Base-by-base conservation (phyloP, 305 asterid species). In the Solanum aculeatissimum region DNA sequence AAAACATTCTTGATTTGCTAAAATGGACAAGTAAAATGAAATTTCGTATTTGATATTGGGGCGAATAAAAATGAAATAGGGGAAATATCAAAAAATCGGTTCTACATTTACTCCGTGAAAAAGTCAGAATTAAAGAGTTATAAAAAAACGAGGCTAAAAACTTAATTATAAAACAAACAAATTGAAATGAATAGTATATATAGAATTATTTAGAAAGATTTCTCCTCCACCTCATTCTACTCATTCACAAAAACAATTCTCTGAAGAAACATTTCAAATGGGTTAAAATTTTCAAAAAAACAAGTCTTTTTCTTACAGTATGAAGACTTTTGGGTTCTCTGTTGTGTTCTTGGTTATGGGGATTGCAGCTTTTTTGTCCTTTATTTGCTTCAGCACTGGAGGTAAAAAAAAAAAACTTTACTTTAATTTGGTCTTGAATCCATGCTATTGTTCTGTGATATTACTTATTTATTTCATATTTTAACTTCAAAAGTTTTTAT, bases 321-420 rank as follows among this genome's bases (percentile, higher is more conserved):
- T 92, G 98, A 93, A 89, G 90, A 81, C 79, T 84, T 88, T 91
- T 90, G 93, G 92, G 79, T 70, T 85, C 55, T 89, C 88, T 90
- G 85, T 92, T 83, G 35, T 92, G 90, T 79, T 93, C 68, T 84
- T 91, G 88, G 72, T 89, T 42, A 88, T 89, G 69, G 88, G 89
- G 84, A 40, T 88, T 72, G 13, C 47, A 25, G 83, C 88, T 83
- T 83, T 87, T 83, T 19, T 89, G 82, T 90, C 81, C 88, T 54
- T 88, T 87, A 88, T 85, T 84, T 86, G 74, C 84, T 86, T 78
- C 71, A 79, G 60, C 80, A 87, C 85, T 79, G 93, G 88, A 85
- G 83, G 96, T 92, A 27, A 74, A 43, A 72, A 10, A 27, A 74
- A 42, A 72, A 10, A 1, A 0, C 4, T 62, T 25, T 62, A 27